phyloP scores from a whole-genome alignment of 805 yeast genomes.

The Lachancea sp. region DNA sequence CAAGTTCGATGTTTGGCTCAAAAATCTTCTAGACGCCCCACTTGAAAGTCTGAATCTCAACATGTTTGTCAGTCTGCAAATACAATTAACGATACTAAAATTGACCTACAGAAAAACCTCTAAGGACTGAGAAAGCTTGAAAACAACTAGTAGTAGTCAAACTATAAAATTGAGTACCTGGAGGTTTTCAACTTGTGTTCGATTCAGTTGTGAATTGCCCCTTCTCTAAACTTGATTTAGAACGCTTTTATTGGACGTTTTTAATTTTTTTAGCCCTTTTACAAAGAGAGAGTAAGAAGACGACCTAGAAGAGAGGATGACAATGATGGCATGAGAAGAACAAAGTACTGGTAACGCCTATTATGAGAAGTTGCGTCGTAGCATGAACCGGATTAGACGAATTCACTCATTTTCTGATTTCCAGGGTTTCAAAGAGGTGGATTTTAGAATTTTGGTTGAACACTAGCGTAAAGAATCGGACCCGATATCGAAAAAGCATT shows the following conservation, averaged over 20 bases:
- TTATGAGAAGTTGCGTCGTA: too few relatives aligned
- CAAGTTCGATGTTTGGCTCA: constrained; percentile 11
- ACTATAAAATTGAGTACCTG: too few relatives aligned
- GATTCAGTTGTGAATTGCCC: constrained; percentile 2
- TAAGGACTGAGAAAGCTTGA: neutral
- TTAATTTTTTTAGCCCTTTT: constrained; percentile 1
- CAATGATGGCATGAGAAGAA: too few relatives aligned
- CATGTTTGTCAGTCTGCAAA: constrained; percentile 1
- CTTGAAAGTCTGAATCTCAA: constrained; percentile 6
- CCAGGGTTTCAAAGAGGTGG: too few relatives aligned
- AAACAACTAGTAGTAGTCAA: too few relatives aligned
- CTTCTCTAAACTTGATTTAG: neutral
- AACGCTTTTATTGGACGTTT: neutral
- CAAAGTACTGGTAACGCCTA: too few relatives aligned
- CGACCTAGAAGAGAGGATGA: too few relatives aligned
- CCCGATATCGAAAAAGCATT: constrained; percentile 1
- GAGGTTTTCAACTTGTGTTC: too few relatives aligned
- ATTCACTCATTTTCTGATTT: too few relatives aligned
- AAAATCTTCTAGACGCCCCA: constrained; percentile 3
- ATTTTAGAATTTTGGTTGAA: too few relatives aligned
- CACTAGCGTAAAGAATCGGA: neutral
- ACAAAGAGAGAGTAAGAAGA: too few relatives aligned
- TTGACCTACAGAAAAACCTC: neutral
- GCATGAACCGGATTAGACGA: too few relatives aligned
- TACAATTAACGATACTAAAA: neutral